Evolutionary conservation across 768 basidiomycete species (phyloP).

Genomic region (Boletus reticuloceps): DNA sequence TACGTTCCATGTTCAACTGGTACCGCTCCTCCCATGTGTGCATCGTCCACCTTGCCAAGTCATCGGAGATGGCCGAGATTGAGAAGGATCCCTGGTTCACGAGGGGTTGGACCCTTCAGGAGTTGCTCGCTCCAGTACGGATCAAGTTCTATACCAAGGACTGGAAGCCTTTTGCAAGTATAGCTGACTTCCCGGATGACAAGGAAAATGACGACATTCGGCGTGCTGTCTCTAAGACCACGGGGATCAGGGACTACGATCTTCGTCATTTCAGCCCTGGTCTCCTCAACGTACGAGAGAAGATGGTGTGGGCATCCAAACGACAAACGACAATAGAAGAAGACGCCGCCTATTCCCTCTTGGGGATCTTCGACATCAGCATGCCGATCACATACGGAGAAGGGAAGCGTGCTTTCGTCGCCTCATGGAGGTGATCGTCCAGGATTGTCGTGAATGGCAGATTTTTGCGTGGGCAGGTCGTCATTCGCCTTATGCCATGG

Average conservation of each 20-base stretch:
- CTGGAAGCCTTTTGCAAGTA: neutral
- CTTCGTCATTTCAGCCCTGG: constrained; percentile 4
- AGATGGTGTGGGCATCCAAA: constrained; percentile 10
- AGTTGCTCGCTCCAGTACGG: constrained; percentile 2
- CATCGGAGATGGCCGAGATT: neutral
- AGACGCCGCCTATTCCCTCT: constrained; percentile 4
- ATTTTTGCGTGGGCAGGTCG: constrained; percentile 6
- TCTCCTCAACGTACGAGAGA: constrained; percentile 5
- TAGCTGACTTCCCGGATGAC: neutral
- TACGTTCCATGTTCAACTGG: constrained; percentile 9
- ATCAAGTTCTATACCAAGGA: constrained; percentile 6
- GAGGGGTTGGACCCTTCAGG: constrained; percentile 9
- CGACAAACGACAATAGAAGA: constrained; percentile 1
- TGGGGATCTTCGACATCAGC: constrained; percentile 8
- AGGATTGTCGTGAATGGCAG: constrained; percentile 9
- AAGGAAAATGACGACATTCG: neutral
- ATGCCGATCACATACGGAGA: constrained; percentile 9
- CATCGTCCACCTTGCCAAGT: neutral
- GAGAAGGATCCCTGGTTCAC: constrained; percentile 3
- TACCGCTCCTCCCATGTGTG: constrained; percentile 1
- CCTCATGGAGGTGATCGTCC: constrained; percentile 5
- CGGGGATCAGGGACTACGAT: neutral
- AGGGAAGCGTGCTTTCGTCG: constrained; percentile 8
- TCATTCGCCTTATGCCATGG: constrained; percentile 4
- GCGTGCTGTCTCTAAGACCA: neutral